Conservation (phyloP, 2,329 filamentous ascomycete species). For the Zymoseptoria pseudotritici region DNA sequence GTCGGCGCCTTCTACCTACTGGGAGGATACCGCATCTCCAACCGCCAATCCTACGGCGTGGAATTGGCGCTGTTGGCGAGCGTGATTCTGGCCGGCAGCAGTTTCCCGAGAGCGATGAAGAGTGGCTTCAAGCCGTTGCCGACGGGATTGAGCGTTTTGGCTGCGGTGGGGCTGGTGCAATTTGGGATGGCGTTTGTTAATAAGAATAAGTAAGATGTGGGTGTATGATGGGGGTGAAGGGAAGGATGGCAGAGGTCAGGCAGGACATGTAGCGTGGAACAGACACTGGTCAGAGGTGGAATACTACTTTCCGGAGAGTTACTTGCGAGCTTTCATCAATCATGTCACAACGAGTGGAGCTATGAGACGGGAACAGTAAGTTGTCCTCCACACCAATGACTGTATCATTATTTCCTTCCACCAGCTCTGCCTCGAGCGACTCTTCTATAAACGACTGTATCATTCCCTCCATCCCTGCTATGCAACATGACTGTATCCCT, state of each 20-base stretch:
- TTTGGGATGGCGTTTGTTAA: constrained; percentile 63
- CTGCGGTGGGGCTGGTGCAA: constrained; percentile 67
- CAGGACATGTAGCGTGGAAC: neutral
- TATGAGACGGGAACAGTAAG: neutral
- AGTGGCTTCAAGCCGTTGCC: constrained; percentile 73
- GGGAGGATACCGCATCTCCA: constrained; percentile 72
- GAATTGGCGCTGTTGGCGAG: constrained; percentile 87
- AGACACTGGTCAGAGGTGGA: neutral
- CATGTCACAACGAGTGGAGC: too few species aligned
- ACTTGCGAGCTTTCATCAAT: too few species aligned
- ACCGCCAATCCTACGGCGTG: constrained; percentile 68
- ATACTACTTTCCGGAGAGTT: neutral
- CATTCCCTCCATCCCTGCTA: neutral
- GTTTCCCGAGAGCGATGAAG: constrained; percentile 79
- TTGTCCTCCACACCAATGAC: neutral
- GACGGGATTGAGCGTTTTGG: constrained; percentile 67
- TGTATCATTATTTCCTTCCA: neutral
- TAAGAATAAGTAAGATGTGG: constrained; percentile 7
- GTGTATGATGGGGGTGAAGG: neutral
- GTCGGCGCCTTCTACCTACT: constrained; percentile 75
- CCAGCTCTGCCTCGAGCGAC: neutral
- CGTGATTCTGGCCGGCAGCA: constrained; percentile 71
- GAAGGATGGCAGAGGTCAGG: neutral
- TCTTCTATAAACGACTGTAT: neutral
- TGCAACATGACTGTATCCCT: neutral